Percentiles rank a stretch among this genome's conserved stretches.
These are phyloP conservation scores for Pichia ethanolica DNA, from an alignment of 805 yeast species.

Conservation along the genomic window DNA sequence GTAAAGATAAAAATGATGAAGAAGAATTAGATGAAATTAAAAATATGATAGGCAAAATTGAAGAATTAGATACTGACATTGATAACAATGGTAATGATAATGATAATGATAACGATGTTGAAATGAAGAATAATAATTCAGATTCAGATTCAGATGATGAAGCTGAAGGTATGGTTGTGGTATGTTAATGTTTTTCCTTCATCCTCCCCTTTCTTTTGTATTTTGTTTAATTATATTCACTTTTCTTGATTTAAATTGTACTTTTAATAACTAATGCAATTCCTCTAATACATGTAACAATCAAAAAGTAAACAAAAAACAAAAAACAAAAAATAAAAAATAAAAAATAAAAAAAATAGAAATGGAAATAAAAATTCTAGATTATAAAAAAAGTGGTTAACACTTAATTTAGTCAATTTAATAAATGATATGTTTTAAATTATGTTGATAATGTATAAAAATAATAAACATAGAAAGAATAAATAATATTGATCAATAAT, in stretches of 20 bases:
- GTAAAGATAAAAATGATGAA: slow-evolving; percentile 42
- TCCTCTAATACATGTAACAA: no score
- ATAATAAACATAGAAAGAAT: slow-evolving; percentile 2
- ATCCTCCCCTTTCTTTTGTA: no score
- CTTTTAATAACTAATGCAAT: no score
- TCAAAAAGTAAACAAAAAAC: no score
- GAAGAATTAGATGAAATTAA: slow-evolving; percentile 38
- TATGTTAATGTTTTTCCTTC: neutral
- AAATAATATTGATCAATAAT: neutral
- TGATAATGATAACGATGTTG: neutral
- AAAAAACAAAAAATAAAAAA: no score
- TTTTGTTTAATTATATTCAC: no score
- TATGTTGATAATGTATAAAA: slow-evolving; percentile 2
- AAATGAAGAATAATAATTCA: no score
- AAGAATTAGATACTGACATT: slow-evolving; percentile 7
- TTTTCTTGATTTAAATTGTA: no score
- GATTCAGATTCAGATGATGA: slow-evolving; percentile 5
- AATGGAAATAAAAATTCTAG: no score
- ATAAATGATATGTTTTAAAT: neutral
- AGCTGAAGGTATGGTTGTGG: slow-evolving; percentile 11
- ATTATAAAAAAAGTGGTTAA: no score
- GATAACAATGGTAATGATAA: slow-evolving; percentile 6
- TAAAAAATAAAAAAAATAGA: no score
- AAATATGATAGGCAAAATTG: slow-evolving; percentile 38
- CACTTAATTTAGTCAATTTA: no score